Evolutionary conservation across 257 asterid genomes (phyloP).

Genomic region (Solanum pennellii): DNA sequence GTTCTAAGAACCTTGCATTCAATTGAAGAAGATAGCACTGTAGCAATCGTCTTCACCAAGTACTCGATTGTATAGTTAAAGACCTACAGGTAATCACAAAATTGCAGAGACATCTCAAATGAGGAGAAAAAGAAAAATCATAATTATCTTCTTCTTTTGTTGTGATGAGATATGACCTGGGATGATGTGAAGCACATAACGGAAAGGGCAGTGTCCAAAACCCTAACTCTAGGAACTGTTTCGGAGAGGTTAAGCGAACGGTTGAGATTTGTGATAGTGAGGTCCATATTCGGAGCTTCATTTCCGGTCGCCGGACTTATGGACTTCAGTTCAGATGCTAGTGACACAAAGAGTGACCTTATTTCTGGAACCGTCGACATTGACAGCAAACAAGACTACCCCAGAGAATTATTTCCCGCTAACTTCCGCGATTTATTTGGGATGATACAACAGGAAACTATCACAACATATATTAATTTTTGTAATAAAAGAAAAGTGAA

Average conservation of each 20-base stretch:
- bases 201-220: conserved; percentile 66
- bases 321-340: conserved; percentile 45
- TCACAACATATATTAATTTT: too few relatives aligned
- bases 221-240: conserved; percentile 25
- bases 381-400: neutral
- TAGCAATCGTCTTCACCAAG: conserved; percentile 32
- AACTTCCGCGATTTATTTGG: neutral
- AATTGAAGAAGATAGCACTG: conserved; percentile 50
- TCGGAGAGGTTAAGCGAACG: conserved; percentile 50
- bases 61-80: conserved; percentile 38
- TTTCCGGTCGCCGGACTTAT: conserved; percentile 10
- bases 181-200: conserved; percentile 67
- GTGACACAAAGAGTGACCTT: conserved; percentile 34
- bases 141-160: neutral
- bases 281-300: conserved; percentile 9
- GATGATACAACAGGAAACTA: neutral
- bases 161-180: conserved; percentile 28
- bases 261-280: conserved; percentile 37
- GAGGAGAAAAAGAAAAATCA: neutral
- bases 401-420: conserved; percentile 17
- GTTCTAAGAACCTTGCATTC: conserved; percentile 33
- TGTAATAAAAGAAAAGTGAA: too few relatives aligned
- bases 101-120: neutral
- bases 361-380: conserved; percentile 36
- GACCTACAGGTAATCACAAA: conserved; percentile 23